Base-by-base conservation (phyloP, 352 stramenopile species). In the Phytophthora boehmeriae region DNA sequence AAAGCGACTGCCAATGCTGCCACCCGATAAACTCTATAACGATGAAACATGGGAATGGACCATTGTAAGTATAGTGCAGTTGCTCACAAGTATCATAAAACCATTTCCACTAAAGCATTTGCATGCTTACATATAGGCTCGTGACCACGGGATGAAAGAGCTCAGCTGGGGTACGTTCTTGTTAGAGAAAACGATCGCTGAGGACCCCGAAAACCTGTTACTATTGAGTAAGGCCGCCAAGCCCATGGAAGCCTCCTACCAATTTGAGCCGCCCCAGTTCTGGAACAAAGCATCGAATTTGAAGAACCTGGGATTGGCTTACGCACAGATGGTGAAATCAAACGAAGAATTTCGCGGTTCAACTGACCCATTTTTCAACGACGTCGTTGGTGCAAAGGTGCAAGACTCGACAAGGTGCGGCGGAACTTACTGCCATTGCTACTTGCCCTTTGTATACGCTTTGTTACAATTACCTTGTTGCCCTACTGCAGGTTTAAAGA, bases 301-400 rank as follows among this genome's bases (percentile, higher is more conserved):
- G 19, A 98, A 98, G 76, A 98, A 98, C 68, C 64, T 97, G 11
- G 96, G 94, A 19, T 68, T 98, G 2, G 93, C 86, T 20, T 98
- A 98, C 52, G 89, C 97, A 34, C 88, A 98, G 68, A 96, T 98
- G 16, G 84, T 98, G 36, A 89, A 88, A 54, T 86, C 84, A n/a
- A 80, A 62, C n/a, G 34, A 83, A 14, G 73, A 84, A 10, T 90
- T 89, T 59, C 30, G 28, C 2, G 4, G 4, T 8, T 58, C 34
- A 3, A 19, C n/a, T 2, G 78, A 90, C 51, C 71, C 77, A 17
- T 87, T 86, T 52, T 71, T 79, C 30, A 89, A 88, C 43, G 67
- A 59, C 2, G 63, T 67, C 4, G 78, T 88, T 3, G 83, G 80
- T 1, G 34, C 55, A 2, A 42, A 34, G 5, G 76, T 92, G 0